Conservation (phyloP, 768 basidiomycete species). For the Mycena albidolilacea region DNA sequence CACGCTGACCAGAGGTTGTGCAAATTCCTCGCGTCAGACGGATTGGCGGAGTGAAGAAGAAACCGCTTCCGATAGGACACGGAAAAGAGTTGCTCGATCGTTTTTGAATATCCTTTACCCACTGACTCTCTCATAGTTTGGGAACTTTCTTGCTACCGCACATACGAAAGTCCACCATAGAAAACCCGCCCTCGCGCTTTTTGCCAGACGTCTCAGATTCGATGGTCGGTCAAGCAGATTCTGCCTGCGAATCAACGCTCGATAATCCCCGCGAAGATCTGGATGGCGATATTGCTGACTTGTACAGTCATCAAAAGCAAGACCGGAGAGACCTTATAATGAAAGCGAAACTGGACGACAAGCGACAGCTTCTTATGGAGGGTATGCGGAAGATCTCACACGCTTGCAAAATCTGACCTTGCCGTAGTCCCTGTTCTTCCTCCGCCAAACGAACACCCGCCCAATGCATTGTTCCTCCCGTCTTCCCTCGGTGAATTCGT, state of each 20-base stretch:
- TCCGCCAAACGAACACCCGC: slow-evolving; percentile 65
- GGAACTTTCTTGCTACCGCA: slow-evolving; percentile 55
- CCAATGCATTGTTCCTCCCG: slow-evolving; percentile 51
- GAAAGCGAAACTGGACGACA: slow-evolving; percentile 69
- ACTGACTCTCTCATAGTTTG: slow-evolving; percentile 47
- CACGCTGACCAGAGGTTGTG: slow-evolving; percentile 58
- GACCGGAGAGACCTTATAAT: slow-evolving; percentile 60
- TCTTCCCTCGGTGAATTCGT: slow-evolving; percentile 47
- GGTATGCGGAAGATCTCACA: slow-evolving; percentile 51
- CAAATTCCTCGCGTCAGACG: slow-evolving; percentile 67
- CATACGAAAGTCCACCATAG: slow-evolving; percentile 31
- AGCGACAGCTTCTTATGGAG: slow-evolving; percentile 65
- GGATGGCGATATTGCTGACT: slow-evolving; percentile 48
- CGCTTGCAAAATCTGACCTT: slow-evolving; percentile 13
- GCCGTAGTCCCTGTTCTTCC: slow-evolving; percentile 68
- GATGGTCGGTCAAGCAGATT: slow-evolving; percentile 49
- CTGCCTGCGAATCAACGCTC: slow-evolving; percentile 17
- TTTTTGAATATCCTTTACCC: neutral
- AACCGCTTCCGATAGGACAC: slow-evolving; percentile 47
- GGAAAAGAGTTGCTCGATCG: slow-evolving; percentile 31
- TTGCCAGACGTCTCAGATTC: slow-evolving; percentile 48
- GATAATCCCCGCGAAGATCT: slow-evolving; percentile 39
- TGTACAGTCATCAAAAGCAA: slow-evolving; percentile 49
- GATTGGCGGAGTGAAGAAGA: slow-evolving; percentile 55
- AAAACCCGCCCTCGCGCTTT: slow-evolving; percentile 26